phyloP scores from a whole-genome alignment of 208 protist genomes.

The Trichomonas gallinae region DNA sequence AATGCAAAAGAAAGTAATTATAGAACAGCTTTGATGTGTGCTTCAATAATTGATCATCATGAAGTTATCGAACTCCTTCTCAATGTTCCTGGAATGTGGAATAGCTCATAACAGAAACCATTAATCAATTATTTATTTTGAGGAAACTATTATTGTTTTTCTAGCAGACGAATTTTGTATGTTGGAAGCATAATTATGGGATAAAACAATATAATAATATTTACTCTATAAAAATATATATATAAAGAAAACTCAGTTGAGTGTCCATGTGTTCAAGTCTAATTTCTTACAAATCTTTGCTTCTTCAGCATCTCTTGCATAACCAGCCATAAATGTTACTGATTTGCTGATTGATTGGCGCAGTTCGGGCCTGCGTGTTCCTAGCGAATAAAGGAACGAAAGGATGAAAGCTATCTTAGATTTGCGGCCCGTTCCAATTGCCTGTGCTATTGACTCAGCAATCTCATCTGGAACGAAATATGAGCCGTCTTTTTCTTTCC shows the following conservation, averaged over 20 bases:
- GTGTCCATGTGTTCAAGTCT: background rate
- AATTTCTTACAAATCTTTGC: background rate
- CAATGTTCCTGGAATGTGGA: no score
- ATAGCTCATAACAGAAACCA: no score
- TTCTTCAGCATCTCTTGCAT: background rate
- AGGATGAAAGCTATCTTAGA: background rate
- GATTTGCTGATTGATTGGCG: background rate
- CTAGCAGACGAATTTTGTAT: no score
- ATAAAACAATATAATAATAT: background rate
- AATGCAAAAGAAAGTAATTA: no score
- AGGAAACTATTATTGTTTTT: no score
- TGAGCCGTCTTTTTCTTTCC: background rate
- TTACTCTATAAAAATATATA: background rate
- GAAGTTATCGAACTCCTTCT: no score
- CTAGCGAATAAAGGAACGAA: background rate
- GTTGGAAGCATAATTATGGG: no score
- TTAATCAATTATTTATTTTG: no score
- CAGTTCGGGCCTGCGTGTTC: background rate
- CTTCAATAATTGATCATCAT: no score
- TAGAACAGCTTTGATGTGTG: no score
- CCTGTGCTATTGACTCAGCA: background rate
- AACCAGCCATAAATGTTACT: background rate
- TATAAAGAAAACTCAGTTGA: background rate
- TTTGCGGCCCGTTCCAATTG: background rate
- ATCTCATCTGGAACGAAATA: background rate